Evolutionary conservation across 345 rosid species (phyloP), one percentile per base, ranked within the genome.

Genomic region (Euphorbia peplus): DNA sequence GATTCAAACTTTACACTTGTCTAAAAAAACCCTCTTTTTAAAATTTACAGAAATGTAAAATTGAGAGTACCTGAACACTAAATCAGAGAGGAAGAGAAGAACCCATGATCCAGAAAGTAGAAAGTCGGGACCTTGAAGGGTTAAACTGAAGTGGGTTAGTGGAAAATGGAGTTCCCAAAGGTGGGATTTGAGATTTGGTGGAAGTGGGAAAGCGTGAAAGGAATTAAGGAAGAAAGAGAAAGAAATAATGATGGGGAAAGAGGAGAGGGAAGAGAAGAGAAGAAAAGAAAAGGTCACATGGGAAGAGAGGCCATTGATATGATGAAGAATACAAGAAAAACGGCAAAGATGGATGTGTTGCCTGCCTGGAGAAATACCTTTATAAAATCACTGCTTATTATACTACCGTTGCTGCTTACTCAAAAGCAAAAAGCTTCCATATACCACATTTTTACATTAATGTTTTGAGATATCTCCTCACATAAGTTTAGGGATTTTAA

Each of bases 101-200:
- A 74, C 83, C 80, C 82, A 67, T 56, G 72, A 66, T 46, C 72
- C 60, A 79, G 67, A 70, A 53, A 67, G 77, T 78, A 57, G 72
- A 77, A 75, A 66, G 46, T 14, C 63, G 51, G 80, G 70, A 75
- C 67, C 63, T 68, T 35, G 12, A 58, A 32, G 37, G 61, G 66
- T 60, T 46, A 70, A 73, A 44, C 70, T 58, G 78, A 76, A 55
- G 72, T 70, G 78, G 79, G 78, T n/a, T n/a, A n/a, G n/a, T n/a
- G n/a, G n/a, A n/a, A n/a, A n/a, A n/a, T 65, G 46, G 0, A 29
- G 44, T 61, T 66, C 70, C 60, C 54, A 29, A 16, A 70, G 47
- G 39, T 25, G 67, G 5, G 42, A 22, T 63, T 42, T n/a, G 24
- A 70, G 79, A 80, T 76, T 78, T 78, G 81, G 70, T 67, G 35